Conservation (phyloP, 257 asterid genomes). For the Thymus mandschuricus region DNA sequence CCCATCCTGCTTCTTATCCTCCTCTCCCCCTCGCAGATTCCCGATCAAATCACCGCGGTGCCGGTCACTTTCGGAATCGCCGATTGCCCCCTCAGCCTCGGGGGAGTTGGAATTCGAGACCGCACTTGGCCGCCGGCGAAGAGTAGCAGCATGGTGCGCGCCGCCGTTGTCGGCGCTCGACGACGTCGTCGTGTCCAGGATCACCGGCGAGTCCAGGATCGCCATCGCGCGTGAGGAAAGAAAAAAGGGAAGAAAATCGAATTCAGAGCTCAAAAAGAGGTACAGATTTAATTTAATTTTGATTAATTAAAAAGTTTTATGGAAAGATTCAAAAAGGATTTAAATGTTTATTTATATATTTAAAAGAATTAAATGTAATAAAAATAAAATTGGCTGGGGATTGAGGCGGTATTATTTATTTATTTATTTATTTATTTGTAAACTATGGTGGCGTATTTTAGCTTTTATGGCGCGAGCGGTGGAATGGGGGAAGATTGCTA, state of each 20-base stretch:
- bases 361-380: neutral
- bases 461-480: constrained; percentile 1
- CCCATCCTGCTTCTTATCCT: constrained; percentile 30
- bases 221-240: constrained; percentile 40
- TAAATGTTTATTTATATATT: neutral
- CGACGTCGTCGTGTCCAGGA: constrained; percentile 38
- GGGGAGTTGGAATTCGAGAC: constrained; percentile 41
- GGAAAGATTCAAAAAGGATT: no score
- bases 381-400: neutral
- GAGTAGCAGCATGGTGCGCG: constrained; percentile 30
- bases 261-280: constrained; percentile 7
- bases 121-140: constrained; percentile 51
- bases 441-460: neutral
- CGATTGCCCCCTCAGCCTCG: constrained; percentile 36
- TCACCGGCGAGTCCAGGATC: constrained; percentile 61
- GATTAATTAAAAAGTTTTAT: neutral
- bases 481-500: neutral
- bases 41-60: constrained; percentile 38
- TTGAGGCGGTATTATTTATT: neutral
- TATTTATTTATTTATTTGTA: neutral
- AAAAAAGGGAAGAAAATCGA: neutral
- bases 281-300: neutral
- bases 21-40: constrained; percentile 28
- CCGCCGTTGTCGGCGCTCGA: constrained; percentile 32
- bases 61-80: constrained; percentile 30